Conservation (phyloP, 2,329 filamentous ascomycete species). For the Beauveria bassiana region DNA sequence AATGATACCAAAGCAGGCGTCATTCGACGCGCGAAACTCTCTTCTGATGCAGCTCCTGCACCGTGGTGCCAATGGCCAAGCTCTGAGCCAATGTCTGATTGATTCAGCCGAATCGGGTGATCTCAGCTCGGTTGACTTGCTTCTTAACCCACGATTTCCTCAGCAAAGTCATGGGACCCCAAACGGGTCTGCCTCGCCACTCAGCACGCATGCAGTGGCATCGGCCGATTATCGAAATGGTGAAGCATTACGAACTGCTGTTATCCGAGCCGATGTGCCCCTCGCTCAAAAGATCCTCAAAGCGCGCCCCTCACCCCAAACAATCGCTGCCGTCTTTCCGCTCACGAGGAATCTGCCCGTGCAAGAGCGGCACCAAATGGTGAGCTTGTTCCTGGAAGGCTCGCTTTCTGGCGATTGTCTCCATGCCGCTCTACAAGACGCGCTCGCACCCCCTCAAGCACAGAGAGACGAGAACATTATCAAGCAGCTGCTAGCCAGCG, state of each 20-base stretch:
- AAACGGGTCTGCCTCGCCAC: conserved; percentile 25
- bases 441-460: conserved; percentile 40
- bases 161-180: conserved; percentile 15
- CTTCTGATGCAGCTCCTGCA: conserved; percentile 39
- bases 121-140: conserved; percentile 36
- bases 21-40: conserved; percentile 35
- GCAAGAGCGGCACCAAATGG: conserved; percentile 38
- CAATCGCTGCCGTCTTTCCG: conserved; percentile 41
- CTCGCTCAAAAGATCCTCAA: conserved; percentile 40
- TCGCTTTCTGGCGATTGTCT: conserved; percentile 40
- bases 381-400: conserved; percentile 41
- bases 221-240: conserved; percentile 46
- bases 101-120: conserved; percentile 42
- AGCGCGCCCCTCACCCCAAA: conserved; percentile 38
- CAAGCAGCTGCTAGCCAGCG: conserved; percentile 41
- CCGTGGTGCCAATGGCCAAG: conserved; percentile 41
- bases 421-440: conserved; percentile 42
- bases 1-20: conserved; percentile 39
- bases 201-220: conserved; percentile 36
- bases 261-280: conserved; percentile 35
- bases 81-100: conserved; percentile 42
- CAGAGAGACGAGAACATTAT: conserved; percentile 45
- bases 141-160: conserved; percentile 42
- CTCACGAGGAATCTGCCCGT: conserved; percentile 35
- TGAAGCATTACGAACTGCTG: conserved; percentile 41